These are phyloP conservation scores for Diacronema lutheri DNA, from an alignment of 78 protist genomes.

Conservation along the genomic window DNA sequence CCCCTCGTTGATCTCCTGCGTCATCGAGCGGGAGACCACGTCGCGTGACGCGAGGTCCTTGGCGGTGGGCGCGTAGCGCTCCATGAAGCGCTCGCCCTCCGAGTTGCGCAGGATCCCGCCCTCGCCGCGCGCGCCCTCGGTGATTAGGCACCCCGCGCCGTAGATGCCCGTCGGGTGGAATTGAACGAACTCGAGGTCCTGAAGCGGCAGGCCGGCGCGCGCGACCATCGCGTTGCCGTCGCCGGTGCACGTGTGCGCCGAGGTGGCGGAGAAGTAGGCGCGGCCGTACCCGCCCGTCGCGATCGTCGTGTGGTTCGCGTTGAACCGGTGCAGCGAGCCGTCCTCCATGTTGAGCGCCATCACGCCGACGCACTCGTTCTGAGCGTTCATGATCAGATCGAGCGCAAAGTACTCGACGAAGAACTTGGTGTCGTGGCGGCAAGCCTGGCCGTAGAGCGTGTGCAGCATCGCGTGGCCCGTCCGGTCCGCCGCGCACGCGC, in stretches of 20 bases:
- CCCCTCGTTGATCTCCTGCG: constrained; percentile 93
- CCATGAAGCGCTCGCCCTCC: constrained; percentile 98
- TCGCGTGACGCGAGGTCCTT: constrained; percentile 98
- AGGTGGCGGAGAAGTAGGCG: constrained; percentile 89
- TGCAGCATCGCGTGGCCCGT: constrained; percentile 98
- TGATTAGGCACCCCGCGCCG: constrained; percentile 96
- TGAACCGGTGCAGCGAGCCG: constrained; percentile 38
- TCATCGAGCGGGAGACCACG: constrained; percentile 97
- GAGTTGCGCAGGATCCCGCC: constrained; percentile 95
- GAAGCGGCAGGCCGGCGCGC: constrained; percentile 84
- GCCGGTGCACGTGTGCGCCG: constrained; percentile 99
- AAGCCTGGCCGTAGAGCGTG: constrained; percentile 93
- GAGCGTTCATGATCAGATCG: constrained; percentile 92
- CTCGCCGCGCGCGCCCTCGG: constrained; percentile 99
- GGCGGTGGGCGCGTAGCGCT: constrained; percentile 96
- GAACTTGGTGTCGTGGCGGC: constrained; percentile 71
- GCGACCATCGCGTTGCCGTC: constrained; percentile 97
- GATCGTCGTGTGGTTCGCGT: constrained; percentile 13
- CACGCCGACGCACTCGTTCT: constrained; percentile 36
- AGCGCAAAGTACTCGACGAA: constrained; percentile 95
- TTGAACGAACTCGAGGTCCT: constrained; percentile 94
- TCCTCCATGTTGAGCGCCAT: constrained; percentile 45
- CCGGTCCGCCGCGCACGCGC: constrained; percentile 98
- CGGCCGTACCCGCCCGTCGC: constrained; percentile 80
- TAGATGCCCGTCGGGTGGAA: constrained; percentile 99